Base-by-base conservation (phyloP, 345 rosid genomes). In the Boechera retrofracta region DNA sequence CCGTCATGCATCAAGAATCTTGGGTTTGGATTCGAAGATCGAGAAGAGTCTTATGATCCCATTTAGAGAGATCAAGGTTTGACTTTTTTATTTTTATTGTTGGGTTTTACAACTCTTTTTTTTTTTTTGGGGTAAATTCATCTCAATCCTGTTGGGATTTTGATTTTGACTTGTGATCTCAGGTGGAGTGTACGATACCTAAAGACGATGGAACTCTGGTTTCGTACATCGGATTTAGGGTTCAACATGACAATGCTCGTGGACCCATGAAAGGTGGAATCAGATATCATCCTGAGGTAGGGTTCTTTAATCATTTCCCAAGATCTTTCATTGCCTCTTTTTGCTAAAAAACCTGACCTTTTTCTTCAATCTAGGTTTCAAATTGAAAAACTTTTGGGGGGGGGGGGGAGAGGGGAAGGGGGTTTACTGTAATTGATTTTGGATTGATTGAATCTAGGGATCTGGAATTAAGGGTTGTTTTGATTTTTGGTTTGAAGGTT, bases 241-340 rank as follows among this genome's bases (percentile, higher is more conserved):
- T 96, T 26, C 99, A 96, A 61, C 97, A 96, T 71, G 99, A 96
- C 77, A 93, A 96, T 83, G 83, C 99, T 57, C 97, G 99, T 60
- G 99, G 99, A 11, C 98, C 98, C 82, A 96, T 96, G 99, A 96
- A 96, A 79, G 98, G 99, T 36, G 99, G 99, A 31, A 96, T 96
- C 87, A 87, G 99, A 89, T 96, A 89, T 74, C 99, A 96, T 81
- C 99, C 90, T 47, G 98, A 96, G 99, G 99, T 93, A n/a, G 3
- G 10, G 7, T 16, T 26, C 52, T 6, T 32, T 21, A 29, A 42
- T 32, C 32, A 38, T 54, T 44, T 49, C 26, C 1, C 38, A 49
- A 5, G 24, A 10, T 59, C 33, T 31, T 48, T 59, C 52, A 1
- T 15, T 15, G 33, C 54, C 15, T 53, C 26, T 63, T 41, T 42